Evolutionary conservation across 176 grass and related monocot genomes (phyloP).

Genomic region (Eleusine indica): DNA sequence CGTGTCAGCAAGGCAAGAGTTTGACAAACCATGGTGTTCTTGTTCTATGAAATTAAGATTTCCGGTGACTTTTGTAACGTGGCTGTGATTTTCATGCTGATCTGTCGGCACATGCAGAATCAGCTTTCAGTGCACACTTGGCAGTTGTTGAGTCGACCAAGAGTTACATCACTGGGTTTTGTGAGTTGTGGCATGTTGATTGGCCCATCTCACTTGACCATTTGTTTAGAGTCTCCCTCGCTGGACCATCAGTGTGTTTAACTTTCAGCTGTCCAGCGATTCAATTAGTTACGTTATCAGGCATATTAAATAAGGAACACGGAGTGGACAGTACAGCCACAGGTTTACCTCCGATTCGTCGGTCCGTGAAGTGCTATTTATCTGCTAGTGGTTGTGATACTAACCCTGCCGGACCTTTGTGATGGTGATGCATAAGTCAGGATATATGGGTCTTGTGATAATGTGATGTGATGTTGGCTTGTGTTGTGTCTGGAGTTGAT

Average conservation of each 20-base stretch:
- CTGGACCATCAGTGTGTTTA: neutral
- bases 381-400: neutral
- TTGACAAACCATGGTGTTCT: neutral
- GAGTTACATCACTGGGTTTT: constrained; percentile 19
- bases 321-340: neutral
- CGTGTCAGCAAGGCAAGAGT: constrained; percentile 2
- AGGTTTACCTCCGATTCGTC: neutral
- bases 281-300: neutral
- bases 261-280: neutral
- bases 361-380: neutral
- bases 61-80: neutral
- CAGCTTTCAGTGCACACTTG: constrained; percentile 16
- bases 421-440: constrained; percentile 8
- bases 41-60: constrained; percentile 16
- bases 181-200: constrained; percentile 21
- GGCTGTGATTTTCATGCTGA: neutral
- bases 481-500: neutral
- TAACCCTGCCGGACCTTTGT: constrained; percentile 11
- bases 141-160: neutral
- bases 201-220: constrained; percentile 5
- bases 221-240: neutral
- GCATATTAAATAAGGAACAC: constrained; percentile 4
- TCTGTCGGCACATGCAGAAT: neutral
- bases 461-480: neutral
- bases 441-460: no score